Evolutionary conservation across 495 filamentous ascomycete genomes (phyloP), one percentile per base, ranked within the genome.

Genomic region (Lophium mytilinum): DNA sequence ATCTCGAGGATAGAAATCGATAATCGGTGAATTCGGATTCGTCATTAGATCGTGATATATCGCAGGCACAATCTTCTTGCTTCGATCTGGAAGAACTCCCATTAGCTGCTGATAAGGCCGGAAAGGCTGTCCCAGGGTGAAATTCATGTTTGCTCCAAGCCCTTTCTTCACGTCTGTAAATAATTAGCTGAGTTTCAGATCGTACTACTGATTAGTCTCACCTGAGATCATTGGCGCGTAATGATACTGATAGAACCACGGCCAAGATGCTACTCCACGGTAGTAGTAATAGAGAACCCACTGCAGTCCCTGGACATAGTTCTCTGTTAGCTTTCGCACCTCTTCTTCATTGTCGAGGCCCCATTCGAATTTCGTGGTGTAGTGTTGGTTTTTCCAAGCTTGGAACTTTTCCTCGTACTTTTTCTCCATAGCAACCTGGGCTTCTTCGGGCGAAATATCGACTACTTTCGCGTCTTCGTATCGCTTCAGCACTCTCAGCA

Each of bases 281-380:
- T 99, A 97, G 68, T 99, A 99, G 73, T 98, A 98, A 72, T 85
- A 96, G 37, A 99, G 75, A 36, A 99, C 94, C 94, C 94, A 99
- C 66, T 99, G 94, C 50, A 99, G 73, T 30, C 94, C 94, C 75
- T 97, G 88, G 6, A 99, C 87, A 69, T 99, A 99, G 73, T 97
- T 99, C 72, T 95, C 89, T 0, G 88, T 83, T 60, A 99, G 75
- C 57, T 88, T 85, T 41, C 76, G 83, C 67, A 97, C 78, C 66
- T 95, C 89, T 17, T 83, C 77, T 47, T 95, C 82, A 65, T 90
- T 87, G 45, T 91, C 84, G 15, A 86, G 75, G n/a, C 85, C 84
- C 87, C 91, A 97, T 39, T 82, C 87, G 61, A 95, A 93, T 66
- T 96, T 97, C n/a, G 76, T 75, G 47, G 74, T 75, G 70, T 99